These are phyloP conservation scores for Aquilaria agallochum DNA, from an alignment of 441 rosid species.

Conservation along the genomic window DNA sequence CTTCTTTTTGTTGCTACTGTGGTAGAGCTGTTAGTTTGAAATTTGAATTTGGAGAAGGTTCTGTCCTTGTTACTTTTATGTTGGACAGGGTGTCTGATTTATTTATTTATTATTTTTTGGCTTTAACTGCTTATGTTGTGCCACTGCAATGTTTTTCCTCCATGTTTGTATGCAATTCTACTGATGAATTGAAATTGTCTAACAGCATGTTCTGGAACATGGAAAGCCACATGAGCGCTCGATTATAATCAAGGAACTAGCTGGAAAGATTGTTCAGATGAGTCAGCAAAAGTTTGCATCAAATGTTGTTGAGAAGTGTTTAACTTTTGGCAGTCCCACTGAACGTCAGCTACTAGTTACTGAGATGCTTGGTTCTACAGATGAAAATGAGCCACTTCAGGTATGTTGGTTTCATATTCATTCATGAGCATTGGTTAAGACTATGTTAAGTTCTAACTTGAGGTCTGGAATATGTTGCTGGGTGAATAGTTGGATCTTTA, in stretches of 20 bases:
- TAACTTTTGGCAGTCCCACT: conserved; percentile 61
- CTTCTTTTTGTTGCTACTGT: no score
- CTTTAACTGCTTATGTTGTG: no score
- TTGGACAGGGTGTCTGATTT: no score
- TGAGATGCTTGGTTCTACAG: conserved; percentile 82
- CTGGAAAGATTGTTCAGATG: conserved; percentile 81
- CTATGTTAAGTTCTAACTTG: no score
- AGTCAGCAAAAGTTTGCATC: conserved; percentile 90
- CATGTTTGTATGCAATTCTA: not conserved
- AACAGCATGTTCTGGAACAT: conserved; percentile 75
- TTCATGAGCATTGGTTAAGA: no score
- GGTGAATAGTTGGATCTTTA: no score
- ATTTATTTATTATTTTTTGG: no score
- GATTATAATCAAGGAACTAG: conserved; percentile 60
- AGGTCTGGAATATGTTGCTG: no score
- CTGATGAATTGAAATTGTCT: not conserved
- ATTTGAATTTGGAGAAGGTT: no score
- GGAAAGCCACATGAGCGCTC: conserved; percentile 77
- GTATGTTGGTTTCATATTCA: conserved; percentile 25
- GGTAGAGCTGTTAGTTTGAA: no score
- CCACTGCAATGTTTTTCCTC: not conserved
- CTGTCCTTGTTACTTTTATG: no score
- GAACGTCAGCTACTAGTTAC: conserved; percentile 66
- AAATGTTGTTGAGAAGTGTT: conserved; percentile 79
- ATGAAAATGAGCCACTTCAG: conserved; percentile 91